Conservation (phyloP, 345 rosid species). For the Gossypium arboreum region DNA sequence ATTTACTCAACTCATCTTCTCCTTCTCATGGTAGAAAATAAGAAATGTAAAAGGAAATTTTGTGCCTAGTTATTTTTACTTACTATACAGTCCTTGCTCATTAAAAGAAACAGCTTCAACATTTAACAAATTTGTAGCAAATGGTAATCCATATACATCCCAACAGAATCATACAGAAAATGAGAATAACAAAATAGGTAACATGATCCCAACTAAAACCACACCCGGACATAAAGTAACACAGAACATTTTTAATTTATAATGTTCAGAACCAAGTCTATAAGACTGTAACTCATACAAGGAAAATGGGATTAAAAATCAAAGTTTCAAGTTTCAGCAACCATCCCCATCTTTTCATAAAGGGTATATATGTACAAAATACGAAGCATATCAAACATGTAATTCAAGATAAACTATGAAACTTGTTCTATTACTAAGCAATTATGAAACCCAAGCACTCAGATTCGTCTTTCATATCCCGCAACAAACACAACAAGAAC, state of each 20-base stretch:
- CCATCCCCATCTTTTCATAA: neutral
- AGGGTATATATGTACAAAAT: neutral
- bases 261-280: neutral
- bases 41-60: neutral
- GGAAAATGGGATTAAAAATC: neutral
- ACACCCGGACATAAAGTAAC: neutral
- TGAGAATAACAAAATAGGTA: too few species aligned
- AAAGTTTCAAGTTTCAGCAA: neutral
- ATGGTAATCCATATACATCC: neutral
- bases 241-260: neutral
- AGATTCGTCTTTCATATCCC: neutral
- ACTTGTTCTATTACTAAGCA: neutral
- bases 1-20: neutral
- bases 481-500: neutral
- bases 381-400: neutral
- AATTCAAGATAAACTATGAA: neutral
- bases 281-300: neutral
- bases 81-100: neutral
- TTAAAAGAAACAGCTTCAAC: slow-evolving; percentile 6
- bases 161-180: neutral
- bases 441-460: neutral
- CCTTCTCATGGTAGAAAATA: neutral
- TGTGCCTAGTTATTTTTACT: neutral
- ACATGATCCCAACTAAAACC: neutral
- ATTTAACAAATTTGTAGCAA: neutral